phyloP scores from a whole-genome alignment of 2,329 filamentous ascomycete species.

The Fusarium chaquense region DNA sequence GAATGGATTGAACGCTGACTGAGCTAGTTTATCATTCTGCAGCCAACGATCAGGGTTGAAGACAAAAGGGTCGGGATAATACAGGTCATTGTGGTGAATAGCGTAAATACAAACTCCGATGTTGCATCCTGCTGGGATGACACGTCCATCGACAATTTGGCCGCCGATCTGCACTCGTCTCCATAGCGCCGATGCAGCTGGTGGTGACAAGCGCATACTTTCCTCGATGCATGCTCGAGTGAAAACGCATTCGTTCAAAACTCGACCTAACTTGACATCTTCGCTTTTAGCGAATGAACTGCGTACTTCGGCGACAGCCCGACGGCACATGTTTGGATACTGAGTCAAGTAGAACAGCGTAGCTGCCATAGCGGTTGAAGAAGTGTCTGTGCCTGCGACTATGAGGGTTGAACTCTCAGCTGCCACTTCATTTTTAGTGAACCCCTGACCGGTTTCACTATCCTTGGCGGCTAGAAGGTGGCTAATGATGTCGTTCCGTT shows the following conservation, averaged over 20 bases:
- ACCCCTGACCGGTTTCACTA: neutral
- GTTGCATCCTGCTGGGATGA: neutral
- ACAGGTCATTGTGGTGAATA: neutral
- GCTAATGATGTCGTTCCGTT: neutral
- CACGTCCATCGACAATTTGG: neutral
- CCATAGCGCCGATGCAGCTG: neutral
- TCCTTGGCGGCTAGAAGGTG: neutral
- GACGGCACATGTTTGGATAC: neutral
- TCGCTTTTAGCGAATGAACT: neutral
- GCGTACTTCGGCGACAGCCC: neutral
- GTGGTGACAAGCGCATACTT: neutral
- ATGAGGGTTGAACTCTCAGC: neutral
- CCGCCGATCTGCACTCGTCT: neutral
- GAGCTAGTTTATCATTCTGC: neutral
- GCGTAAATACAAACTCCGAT: neutral
- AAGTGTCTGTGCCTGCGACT: neutral
- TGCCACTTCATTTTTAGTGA: neutral
- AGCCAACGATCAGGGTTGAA: slow-evolving; percentile 2
- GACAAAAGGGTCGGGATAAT: neutral
- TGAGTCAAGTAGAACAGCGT: neutral
- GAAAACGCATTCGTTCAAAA: neutral
- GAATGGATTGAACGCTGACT: neutral
- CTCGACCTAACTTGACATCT: neutral
- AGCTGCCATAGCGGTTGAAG: neutral
- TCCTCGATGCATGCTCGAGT: neutral